These are phyloP conservation scores for Xylaria hypoxylon DNA, from an alignment of 2,329 filamentous ascomycete species.

Conservation along the genomic window DNA sequence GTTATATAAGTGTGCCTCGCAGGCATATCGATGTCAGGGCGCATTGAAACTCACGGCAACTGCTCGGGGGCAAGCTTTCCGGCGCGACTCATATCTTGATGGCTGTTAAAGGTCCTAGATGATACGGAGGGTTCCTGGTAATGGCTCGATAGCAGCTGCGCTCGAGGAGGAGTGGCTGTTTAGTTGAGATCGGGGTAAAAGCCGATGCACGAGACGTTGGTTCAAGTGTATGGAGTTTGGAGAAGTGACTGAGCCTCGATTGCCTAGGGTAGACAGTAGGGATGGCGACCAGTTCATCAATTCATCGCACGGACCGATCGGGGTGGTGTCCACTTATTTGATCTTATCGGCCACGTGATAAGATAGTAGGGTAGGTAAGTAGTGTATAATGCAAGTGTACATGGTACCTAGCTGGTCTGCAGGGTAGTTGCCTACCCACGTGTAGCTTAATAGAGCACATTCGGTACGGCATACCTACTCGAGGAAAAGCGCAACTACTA, in stretches of 20 bases:
- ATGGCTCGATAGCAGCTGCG: slow-evolving; percentile 41
- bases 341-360: slow-evolving; percentile 33
- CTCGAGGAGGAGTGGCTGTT: slow-evolving; percentile 30
- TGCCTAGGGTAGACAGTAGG: slow-evolving; percentile 12
- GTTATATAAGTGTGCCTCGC: neutral
- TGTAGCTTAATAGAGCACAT: no score
- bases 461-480: no score
- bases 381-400: neutral
- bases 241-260: slow-evolving; percentile 36
- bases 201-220: slow-evolving; percentile 40
- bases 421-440: no score
- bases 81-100: slow-evolving; percentile 92
- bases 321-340: slow-evolving; percentile 29
- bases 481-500: no score
- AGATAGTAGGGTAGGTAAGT: slow-evolving; percentile 9
- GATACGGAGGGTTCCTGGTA: slow-evolving; percentile 38
- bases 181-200: slow-evolving; percentile 40
- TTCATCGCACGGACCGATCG: slow-evolving; percentile 34
- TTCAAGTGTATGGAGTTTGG: slow-evolving; percentile 37
- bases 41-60: slow-evolving; percentile 87
- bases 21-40: slow-evolving; percentile 33
- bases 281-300: slow-evolving; percentile 25
- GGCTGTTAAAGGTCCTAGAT: slow-evolving; percentile 44
- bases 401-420: no score
- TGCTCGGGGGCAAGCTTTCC: slow-evolving; percentile 99